Base-by-base conservation (phyloP, 1,284 basidiomycete species). In the Ceratobasidium theobromae region DNA sequence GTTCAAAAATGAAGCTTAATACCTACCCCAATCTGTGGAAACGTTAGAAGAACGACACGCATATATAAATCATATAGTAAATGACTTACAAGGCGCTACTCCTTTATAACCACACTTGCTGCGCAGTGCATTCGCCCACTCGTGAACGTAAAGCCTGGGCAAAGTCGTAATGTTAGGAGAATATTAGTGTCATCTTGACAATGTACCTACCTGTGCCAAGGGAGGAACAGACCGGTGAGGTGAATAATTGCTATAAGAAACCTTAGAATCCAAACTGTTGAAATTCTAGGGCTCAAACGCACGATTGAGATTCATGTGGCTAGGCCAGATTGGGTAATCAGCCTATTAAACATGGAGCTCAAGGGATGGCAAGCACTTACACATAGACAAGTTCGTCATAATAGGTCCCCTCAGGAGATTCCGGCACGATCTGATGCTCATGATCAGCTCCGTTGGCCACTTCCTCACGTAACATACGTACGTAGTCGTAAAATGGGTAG, bases 21-120 rank as follows among this genome's bases (percentile, higher is more conserved):
- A 30, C 53, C 8, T 28, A 57, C 53, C 53, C 53, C 53, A 57
- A 32, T 57, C 53, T 57, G n/a, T n/a, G n/a, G n/a, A n/a, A 57
- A 14, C n/a, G 12, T 3, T 25, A 18, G 18, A 11, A 4, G 6
- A 21, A 40, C 16, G 12, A 5, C 25, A 40, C 11, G 4, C 18
- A 14, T n/a, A 54, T 12, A 41, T 21, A 25, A 33, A 54, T 4
- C 5, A 27, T 21, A n/a, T 12, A 16, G 5, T 4, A 28, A n/a
- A 12, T 9, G 23, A 27, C 53, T 45, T 45, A 57, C 53, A 57
- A 6, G 53, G 53, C 30, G 53, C 53, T 6, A 57, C 53, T 6
- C 53, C 53, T 21, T 41, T 57, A n/a, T 57, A 57, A 16, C 38
- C 38, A 18, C 53, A 57, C 11, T 57, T 23, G 25, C 28, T 30